Percentiles rank a stretch among this genome's conserved stretches.
Evolutionary conservation across 2,329 filamentous ascomycete species (phyloP).

Genomic region (Colletotrichum falcatum): DNA sequence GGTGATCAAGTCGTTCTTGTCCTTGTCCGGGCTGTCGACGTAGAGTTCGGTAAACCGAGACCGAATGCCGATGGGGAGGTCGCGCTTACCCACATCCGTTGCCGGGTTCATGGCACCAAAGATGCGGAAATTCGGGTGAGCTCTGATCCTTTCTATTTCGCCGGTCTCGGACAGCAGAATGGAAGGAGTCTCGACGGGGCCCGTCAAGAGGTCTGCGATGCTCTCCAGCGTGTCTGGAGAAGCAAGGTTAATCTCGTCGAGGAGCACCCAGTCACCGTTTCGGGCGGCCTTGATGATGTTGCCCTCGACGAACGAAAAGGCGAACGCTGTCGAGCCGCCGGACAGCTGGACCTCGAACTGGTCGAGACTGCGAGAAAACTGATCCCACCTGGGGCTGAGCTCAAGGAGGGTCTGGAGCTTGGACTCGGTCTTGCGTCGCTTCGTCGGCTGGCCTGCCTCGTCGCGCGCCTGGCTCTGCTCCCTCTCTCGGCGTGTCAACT

Average conservation of each 20-base stretch:
- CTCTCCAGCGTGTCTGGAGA: slow-evolving; percentile 95
- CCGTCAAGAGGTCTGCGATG: slow-evolving; percentile 87
- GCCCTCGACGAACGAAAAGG: slow-evolving; percentile 95
- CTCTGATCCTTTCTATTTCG: slow-evolving; percentile 88
- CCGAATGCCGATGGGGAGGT: slow-evolving; percentile 87
- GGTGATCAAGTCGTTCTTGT: slow-evolving; percentile 85
- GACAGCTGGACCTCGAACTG: slow-evolving; percentile 85
- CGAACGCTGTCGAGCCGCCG: slow-evolving; percentile 79
- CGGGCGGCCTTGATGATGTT: slow-evolving; percentile 96
- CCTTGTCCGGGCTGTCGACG: slow-evolving; percentile 88
- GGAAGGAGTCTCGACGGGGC: slow-evolving; percentile 78
- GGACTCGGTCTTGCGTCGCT: slow-evolving; percentile 73
- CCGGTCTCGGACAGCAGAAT: slow-evolving; percentile 93
- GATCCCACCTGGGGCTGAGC: slow-evolving; percentile 78
- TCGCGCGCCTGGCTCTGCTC: slow-evolving; percentile 52
- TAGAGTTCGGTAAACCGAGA: slow-evolving; percentile 97
- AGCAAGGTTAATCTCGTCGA: slow-evolving; percentile 97
- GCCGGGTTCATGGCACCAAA: slow-evolving; percentile 99
- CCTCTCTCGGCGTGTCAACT: slow-evolving; percentile 60
- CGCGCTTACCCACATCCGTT: slow-evolving; percentile 95
- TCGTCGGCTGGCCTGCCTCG: slow-evolving; percentile 70
- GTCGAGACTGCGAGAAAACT: slow-evolving; percentile 79
- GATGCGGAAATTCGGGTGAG: slow-evolving; percentile 92
- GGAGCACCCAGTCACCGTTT: slow-evolving; percentile 95
- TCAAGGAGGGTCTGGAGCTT: slow-evolving; percentile 74